Base-by-base conservation (phyloP, 169 alveolate species). In the Miamiensis avidus region DNA sequence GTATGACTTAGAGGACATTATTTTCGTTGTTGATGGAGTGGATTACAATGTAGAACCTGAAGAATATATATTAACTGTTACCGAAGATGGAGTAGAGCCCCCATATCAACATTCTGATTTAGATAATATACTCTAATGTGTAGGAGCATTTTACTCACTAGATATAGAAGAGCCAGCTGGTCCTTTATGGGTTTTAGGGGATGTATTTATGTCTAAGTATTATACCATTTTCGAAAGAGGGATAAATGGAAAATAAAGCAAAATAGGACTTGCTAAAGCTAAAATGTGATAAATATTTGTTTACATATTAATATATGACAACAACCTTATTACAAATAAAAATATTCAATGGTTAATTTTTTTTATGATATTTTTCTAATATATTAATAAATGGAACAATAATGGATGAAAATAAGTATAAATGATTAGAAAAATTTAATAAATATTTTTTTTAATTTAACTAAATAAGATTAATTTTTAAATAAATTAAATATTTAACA, bases 101-200 rank as follows among this genome's bases (percentile, higher is more conserved):
- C 65, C 69, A 72, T 16, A 64, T 81, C 29, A 65, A 82, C 74
- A 81, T 72, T 74, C 82, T 29, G 77, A 31, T 34, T 6, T 25
- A 0, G 83, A 84, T 32, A 75, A 79, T 81, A 75, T 75, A 29
- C 81, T 65, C 28, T 86, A 86, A 32, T 81, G 83, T 78, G 75
- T 74, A 0, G 83, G 74, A 27, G 76, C 65, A 74, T 81, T 76
- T 29, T 74, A 82, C 79, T 89, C 74, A 32, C n/a, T 69, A 83
- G 89, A 72, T 65, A 86, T 64, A 75, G 82, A 26, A 83, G 87
- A 81, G 69, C 89, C 74, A 30, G 88, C 89, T n/a, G 96, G 96
- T 31, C 95, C 95, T 49, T 75, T 94, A 74, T 96, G 96, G 95
- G 92, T 96, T 85, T 82, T 96, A 33, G 98, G 98, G 15, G 97